phyloP scores from a whole-genome alignment of 371 early-diverging fungal genomes.

The Mucor indicus region DNA sequence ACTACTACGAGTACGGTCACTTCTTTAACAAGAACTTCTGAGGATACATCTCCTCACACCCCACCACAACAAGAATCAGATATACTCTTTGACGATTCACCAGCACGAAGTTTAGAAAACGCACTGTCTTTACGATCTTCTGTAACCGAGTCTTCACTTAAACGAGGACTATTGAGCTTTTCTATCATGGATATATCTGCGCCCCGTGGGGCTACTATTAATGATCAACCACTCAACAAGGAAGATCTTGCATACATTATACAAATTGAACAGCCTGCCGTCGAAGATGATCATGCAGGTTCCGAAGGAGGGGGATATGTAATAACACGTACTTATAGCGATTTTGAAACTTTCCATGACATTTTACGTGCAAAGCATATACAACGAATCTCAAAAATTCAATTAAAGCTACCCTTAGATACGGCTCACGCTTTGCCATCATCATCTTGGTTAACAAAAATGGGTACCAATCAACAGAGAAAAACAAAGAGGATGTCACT shows the following conservation, averaged over 20 bases:
- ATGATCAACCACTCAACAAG: constrained; percentile 13
- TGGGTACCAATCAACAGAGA: constrained; percentile 4
- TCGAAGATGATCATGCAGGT: constrained; percentile 24
- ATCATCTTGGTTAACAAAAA: constrained; percentile 38
- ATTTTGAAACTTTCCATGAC: constrained; percentile 42
- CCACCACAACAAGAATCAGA: too few species aligned
- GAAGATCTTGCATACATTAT: constrained; percentile 35
- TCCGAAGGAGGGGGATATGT: constrained; percentile 53
- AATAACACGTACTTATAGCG: constrained; percentile 40
- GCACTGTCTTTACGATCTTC: too few species aligned
- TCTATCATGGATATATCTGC: constrained; percentile 47
- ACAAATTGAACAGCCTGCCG: constrained; percentile 44
- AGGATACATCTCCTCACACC: constrained; percentile 3
- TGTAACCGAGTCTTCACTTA: background rate
- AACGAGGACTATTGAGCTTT: too few species aligned
- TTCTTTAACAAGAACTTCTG: background rate
- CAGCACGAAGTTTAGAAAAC: too few species aligned
- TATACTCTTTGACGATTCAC: too few species aligned
- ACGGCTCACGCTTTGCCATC: constrained; percentile 5
- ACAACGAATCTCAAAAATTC: constrained; percentile 20
- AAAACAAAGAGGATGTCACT: constrained; percentile 2
- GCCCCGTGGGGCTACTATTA: constrained; percentile 5
- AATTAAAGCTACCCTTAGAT: constrained; percentile 36
- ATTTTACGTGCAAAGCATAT: constrained; percentile 31
- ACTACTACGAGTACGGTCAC: background rate